Evolutionary conservation across 2,329 filamentous ascomycete species (phyloP), one percentile per base, ranked within the genome.

Genomic region (Alternaria novae-zelandiae): DNA sequence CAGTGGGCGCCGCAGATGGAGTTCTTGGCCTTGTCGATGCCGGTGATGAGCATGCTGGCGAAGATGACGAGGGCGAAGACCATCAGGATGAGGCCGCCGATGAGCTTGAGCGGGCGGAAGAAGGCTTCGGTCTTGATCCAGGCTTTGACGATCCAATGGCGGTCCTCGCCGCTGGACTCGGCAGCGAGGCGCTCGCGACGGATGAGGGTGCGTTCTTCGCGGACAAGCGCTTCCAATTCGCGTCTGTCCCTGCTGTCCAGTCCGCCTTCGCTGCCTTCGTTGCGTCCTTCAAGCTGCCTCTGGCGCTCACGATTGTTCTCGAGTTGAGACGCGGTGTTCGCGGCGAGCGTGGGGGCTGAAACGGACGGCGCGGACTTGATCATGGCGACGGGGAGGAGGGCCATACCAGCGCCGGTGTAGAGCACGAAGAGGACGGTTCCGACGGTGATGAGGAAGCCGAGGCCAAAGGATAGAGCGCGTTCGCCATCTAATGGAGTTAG

Each of bases 11-110:
- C 95, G 87, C 96, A 99, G 66, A 96, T 84, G 4, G 94, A 97
- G 83, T 98, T 97, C 80, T 91, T 94, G 36, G 94, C 93, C 83
- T 98, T 98, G 86, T 99, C 96, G 74, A 98, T 94, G 70, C 90
- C 91, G 0, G 95, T 98, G 77, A 98, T 91, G 70, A 98, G 87
- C 93, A 99, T 98, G 12, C 93, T 97, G 9, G 91, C 87, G 87
- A 93, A 97, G 70, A 96, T 86, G 45, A 97, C 70, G 13, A 97
- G 80, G 0, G 92, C 86, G 21, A 97, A 78, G 2, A 93, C 69
- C 30, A 97, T 85, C 3, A 98, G 83, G 0, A 97, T 70, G 53
- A 97, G 84, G 13, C 96, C 96, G 2, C 93, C 91, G 13, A 98
- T 80, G 45, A 98, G 88, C 83, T 97, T 97, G 72, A 99, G 83